Evolutionary conservation across 2,329 filamentous ascomycete genomes (phyloP), one percentile per base, ranked within the genome.

Genomic region (Penicillium crustosum): DNA sequence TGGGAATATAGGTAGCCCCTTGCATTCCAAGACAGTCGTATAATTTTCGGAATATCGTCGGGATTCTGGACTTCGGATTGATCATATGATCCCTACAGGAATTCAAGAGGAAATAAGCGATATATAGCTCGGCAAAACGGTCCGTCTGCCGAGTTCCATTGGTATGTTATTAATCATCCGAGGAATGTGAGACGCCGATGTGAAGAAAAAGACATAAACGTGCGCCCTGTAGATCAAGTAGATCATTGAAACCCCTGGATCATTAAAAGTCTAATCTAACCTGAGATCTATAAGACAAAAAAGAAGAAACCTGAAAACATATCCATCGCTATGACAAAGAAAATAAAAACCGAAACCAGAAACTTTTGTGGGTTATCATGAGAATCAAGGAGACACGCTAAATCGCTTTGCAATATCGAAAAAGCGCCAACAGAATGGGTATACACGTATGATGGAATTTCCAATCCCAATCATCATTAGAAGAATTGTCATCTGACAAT

Each of bases 361-460:
- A 35, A 63, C 58, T 66, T 66, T 66, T 66, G 39, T 21, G 44
- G n/a, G 27, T 41, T 41, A 33, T 48, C 49, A 53, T 38, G 19
- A 49, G 50, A 50, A 53, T 31, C 45, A 54, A 55, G 35, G 25
- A 58, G 21, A 53, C 53, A 63, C 60, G 62, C 62, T 66, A 48
- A 51, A 66, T 60, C 63, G 63, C 62, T 63, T 58, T 45, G 51
- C 42, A 58, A 53, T 45, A 44, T 38, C 45, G 31, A 58, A 66
- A 61, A 43, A 58, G 57, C 56, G 58, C 58, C 43, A 59, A 59
- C 47, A 23, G 45, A 27, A 53, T 17, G 13, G 31, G 39, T 15
- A 55, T 50, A 29, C 48, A 45, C 49, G 45, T 41, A 55, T 57
- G 49, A 53, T 42, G 49, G 41, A 53, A 55, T 25, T 43, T 25